phyloP scores from a whole-genome alignment of 345 rosid genomes.

The Dipteronia sinensis region DNA sequence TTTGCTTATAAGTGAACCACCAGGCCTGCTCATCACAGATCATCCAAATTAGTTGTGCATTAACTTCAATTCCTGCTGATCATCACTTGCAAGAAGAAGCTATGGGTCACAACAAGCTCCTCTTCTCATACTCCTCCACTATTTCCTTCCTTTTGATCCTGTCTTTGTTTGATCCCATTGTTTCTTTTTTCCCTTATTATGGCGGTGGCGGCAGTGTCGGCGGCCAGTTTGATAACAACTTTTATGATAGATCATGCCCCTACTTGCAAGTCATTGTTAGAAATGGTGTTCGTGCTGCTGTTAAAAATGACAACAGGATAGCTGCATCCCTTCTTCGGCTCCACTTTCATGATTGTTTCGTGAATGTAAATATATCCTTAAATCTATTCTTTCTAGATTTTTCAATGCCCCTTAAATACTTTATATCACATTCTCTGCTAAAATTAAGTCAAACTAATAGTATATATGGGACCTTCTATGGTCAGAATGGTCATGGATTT shows the following conservation, averaged over 20 bases:
- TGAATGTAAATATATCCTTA: slow-evolving; percentile 49
- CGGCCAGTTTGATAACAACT: slow-evolving; percentile 46
- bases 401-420: background rate
- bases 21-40: background rate
- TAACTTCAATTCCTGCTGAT: background rate
- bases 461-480: too few species aligned
- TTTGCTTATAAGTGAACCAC: slow-evolving; percentile 31
- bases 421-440: background rate
- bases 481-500: too few species aligned
- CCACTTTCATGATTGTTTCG: slow-evolving; percentile 87
- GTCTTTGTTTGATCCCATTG: slow-evolving; percentile 18
- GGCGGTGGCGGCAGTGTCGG: background rate
- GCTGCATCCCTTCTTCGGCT: slow-evolving; percentile 89
- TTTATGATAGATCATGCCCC: slow-evolving; percentile 69
- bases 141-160: slow-evolving; percentile 14
- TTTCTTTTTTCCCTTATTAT: slow-evolving; percentile 20
- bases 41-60: slow-evolving; percentile 5
- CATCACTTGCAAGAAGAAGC: background rate
- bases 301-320: slow-evolving; percentile 61
- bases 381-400: background rate
- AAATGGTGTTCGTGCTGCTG: slow-evolving; percentile 65
- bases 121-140: slow-evolving; percentile 18
- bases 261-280: slow-evolving; percentile 58
- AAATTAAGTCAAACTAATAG: background rate
- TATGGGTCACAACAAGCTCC: slow-evolving; percentile 30